These are phyloP conservation scores for Ascochyta lentis DNA, from an alignment of 2,329 filamentous ascomycete genomes.

Conservation along the genomic window DNA sequence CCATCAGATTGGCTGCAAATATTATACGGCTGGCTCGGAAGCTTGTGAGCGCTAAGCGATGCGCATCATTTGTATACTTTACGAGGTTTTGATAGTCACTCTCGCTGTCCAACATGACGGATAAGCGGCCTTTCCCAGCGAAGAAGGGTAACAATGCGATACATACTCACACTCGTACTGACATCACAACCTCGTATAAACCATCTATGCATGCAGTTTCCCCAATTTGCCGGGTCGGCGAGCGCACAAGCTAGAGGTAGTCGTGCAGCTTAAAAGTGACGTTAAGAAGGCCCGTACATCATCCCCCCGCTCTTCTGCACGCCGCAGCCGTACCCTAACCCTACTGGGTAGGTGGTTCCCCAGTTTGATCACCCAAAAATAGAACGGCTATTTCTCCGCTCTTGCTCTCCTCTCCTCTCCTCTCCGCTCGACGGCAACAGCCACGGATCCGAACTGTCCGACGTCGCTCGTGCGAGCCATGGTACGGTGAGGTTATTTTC, in stretches of 20 bases:
- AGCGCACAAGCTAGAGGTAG: not conserved
- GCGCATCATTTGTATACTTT: slow-evolving; percentile 11
- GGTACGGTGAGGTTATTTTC: slow-evolving; percentile 4
- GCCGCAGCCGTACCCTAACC: slow-evolving; percentile 7
- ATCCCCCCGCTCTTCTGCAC: not conserved
- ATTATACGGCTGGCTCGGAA: not conserved
- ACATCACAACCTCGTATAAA: slow-evolving; percentile 7
- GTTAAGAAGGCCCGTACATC: not conserved
- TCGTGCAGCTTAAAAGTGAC: slow-evolving; percentile 3
- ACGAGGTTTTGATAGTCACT: slow-evolving; percentile 16
- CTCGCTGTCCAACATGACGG: not conserved
- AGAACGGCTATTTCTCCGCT: not conserved
- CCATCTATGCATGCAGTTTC: not conserved
- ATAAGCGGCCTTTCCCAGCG: not conserved
- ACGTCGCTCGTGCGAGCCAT: slow-evolving; percentile 3
- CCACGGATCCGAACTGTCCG: not conserved
- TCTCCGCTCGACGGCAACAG: not conserved
- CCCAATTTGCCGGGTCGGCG: not conserved
- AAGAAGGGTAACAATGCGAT: too few relatives aligned
- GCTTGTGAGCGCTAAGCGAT: slow-evolving; percentile 15
- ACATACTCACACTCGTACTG: not conserved
- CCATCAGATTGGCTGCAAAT: slow-evolving; percentile 3
- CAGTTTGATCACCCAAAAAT: slow-evolving; percentile 8
- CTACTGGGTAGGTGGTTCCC: not conserved
- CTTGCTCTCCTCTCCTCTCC: not conserved